Conservation (phyloP, 495 filamentous ascomycete genomes). For the Lasiosphaeria ovina region DNA sequence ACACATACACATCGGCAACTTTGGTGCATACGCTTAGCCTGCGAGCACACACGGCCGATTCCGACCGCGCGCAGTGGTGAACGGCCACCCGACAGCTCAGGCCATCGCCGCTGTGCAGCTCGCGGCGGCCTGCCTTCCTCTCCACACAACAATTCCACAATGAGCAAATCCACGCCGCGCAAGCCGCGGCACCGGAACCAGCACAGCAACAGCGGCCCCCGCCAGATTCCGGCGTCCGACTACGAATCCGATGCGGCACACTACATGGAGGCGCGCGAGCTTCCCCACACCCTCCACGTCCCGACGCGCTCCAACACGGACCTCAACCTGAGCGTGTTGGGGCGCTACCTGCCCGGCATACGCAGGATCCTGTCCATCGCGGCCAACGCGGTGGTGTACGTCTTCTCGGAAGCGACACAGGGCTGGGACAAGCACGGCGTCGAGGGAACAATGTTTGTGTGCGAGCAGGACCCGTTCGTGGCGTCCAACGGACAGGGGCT, state of each 20-base stretch:
- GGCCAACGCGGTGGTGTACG: conserved; percentile 76
- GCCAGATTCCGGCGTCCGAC: conserved; percentile 52
- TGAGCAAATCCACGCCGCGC: conserved; percentile 33
- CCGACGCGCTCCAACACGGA: conserved; percentile 68
- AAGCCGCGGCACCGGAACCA: conserved; percentile 39
- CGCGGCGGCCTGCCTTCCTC: neutral
- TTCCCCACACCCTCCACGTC: conserved; percentile 20
- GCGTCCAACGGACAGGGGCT: conserved; percentile 20
- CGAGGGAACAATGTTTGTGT: conserved; percentile 82
- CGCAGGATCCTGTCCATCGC: conserved; percentile 68
- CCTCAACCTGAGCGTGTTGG: conserved; percentile 77
- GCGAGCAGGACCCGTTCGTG: conserved; percentile 51
- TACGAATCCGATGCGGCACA: conserved; percentile 59
- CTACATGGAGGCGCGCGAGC: conserved; percentile 37
- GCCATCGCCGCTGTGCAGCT: too few species aligned
- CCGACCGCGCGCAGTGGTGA: neutral
- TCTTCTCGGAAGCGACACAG: conserved; percentile 57
- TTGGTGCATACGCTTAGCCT: neutral
- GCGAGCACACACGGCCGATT: neutral
- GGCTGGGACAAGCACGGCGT: conserved; percentile 75
- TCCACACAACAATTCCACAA: conserved; percentile 9
- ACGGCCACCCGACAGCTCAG: too few species aligned
- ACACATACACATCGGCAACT: too few species aligned
- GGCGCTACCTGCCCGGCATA: conserved; percentile 68
- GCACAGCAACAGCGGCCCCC: conserved; percentile 32